Evolutionary conservation across 768 basidiomycete species (phyloP).

Genomic region (Termitomyces sp.): DNA sequence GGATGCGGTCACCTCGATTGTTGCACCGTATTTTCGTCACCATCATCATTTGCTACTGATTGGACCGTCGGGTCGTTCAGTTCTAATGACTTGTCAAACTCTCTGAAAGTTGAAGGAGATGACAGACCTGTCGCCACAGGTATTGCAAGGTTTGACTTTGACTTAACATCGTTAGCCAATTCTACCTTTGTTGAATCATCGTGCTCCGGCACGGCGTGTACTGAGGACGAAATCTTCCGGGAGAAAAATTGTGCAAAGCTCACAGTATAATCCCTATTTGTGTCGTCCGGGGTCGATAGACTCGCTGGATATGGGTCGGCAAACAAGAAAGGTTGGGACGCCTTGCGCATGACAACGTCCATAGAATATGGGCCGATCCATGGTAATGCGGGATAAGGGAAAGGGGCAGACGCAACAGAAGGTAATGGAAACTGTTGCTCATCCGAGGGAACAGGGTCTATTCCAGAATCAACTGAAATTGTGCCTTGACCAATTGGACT

Average conservation of each 20-base stretch:
- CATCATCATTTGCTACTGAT: background rate
- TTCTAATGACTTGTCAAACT: background rate
- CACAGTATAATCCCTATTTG: background rate
- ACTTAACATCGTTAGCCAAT: background rate
- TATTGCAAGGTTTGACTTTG: background rate
- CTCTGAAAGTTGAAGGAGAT: background rate
- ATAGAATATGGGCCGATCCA: conserved; percentile 2
- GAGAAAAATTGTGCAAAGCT: background rate
- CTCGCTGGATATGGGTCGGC: conserved; percentile 43
- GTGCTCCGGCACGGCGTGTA: background rate
- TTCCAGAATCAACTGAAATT: background rate
- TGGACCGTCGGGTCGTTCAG: background rate
- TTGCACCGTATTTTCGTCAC: background rate
- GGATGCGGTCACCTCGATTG: conserved; percentile 5
- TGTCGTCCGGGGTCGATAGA: conserved; percentile 34
- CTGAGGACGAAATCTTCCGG: too few species aligned
- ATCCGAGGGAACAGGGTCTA: background rate
- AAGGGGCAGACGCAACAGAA: background rate
- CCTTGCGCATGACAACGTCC: conserved; percentile 12
- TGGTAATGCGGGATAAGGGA: background rate
- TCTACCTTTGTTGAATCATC: background rate
- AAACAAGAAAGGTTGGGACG: conserved; percentile 28
- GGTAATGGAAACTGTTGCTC: background rate
- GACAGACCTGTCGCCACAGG: background rate
- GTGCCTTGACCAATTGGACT: background rate